Conservation (phyloP, 78 protist genomes). For the Parvularia atlantis region DNA sequence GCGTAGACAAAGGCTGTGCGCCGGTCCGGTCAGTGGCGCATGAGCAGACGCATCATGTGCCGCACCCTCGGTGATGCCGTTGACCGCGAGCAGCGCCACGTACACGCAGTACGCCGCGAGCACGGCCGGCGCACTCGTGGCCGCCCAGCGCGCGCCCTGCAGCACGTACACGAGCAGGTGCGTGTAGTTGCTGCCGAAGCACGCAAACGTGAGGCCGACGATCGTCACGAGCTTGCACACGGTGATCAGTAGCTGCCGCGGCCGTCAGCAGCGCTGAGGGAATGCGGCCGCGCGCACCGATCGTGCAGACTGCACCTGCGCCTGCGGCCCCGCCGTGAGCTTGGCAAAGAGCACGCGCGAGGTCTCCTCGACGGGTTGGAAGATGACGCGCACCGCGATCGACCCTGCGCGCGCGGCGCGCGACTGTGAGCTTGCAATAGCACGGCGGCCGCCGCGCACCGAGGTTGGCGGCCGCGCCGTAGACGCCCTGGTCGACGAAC, state of each 20-base stretch:
- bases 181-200: slow-evolving; percentile 5
- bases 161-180: not conserved
- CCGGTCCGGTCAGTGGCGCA: too few species aligned
- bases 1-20: slow-evolving; percentile 8
- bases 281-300: too few species aligned
- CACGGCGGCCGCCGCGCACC: too few species aligned
- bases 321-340: too few species aligned
- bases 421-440: too few species aligned
- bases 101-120: slow-evolving; percentile 10
- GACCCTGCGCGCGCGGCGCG: too few species aligned
- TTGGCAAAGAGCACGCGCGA: not conserved
- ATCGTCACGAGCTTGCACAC: not conserved
- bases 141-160: slow-evolving; percentile 4
- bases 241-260: too few species aligned
- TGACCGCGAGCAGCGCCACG: slow-evolving; percentile 2
- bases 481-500: slow-evolving; percentile 16
- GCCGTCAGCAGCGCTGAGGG: too few species aligned
- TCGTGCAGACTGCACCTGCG: too few species aligned
- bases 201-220: not conserved
- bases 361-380: slow-evolving; percentile 5
- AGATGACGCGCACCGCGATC: slow-evolving; percentile 4
- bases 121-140: slow-evolving; percentile 5
- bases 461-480: not conserved
- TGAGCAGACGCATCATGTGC: too few species aligned
- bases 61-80: slow-evolving; percentile 21